These are phyloP conservation scores for Phalaenopsis hybrid DNA, from an alignment of 116 monocot genomes.

Conservation along the genomic window DNA sequence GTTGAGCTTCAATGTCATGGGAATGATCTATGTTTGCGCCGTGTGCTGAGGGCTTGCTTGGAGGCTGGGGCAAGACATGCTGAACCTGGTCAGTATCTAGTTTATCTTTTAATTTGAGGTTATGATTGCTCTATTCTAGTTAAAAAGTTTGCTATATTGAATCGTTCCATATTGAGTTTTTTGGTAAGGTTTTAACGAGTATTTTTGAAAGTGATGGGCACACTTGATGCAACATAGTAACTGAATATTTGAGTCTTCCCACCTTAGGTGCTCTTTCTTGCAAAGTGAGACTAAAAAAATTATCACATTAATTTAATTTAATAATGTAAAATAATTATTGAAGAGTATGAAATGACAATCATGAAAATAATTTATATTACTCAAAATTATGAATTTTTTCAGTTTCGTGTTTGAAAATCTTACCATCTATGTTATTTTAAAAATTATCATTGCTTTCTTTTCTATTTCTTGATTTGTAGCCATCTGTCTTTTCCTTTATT, in stretches of 20 bases:
- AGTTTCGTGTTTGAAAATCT: background rate
- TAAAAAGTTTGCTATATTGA: background rate
- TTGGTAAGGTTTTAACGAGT: background rate
- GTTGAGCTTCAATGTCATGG: constrained; percentile 97
- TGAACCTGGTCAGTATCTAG: constrained; percentile 64
- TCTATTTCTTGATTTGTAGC: background rate
- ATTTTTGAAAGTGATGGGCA: background rate
- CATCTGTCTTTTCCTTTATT: background rate
- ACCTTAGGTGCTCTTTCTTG: background rate
- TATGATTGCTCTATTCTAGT: background rate
- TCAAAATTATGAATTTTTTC: background rate
- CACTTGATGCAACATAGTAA: background rate
- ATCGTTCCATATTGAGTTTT: background rate
- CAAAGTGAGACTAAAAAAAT: background rate
- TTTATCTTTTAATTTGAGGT: background rate
- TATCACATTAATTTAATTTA: background rate
- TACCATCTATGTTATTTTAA: background rate
- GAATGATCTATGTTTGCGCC: constrained; percentile 74
- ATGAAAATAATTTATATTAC: background rate
- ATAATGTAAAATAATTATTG: background rate
- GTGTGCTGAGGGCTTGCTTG: constrained; percentile 88
- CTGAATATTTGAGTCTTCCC: background rate
- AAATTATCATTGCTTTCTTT: background rate
- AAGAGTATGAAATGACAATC: background rate
- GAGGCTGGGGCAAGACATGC: constrained; percentile 93